Base-by-base conservation (phyloP, 2,329 filamentous ascomycete genomes). In the Aureobasidium sp. region DNA sequence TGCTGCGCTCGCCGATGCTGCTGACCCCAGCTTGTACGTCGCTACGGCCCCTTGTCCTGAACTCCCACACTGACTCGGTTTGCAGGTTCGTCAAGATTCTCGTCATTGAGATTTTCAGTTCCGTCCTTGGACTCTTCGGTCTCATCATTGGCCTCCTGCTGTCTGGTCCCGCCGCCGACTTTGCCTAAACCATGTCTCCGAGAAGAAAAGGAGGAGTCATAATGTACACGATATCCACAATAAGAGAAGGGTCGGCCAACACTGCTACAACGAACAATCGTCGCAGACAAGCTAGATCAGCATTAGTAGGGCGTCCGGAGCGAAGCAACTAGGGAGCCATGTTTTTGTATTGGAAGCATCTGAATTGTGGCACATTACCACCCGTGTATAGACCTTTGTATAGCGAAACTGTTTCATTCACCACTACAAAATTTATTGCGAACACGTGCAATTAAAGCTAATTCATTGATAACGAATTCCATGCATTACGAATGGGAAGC, bases 91-190 rank as follows among this genome's bases (percentile, higher is more conserved):
- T 99, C 78, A 97, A 96, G 80, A 96, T 99, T 68, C 86, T 99
- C 58, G 93, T 99, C 68, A 95, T 99, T 71, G 95, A 99, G 78
- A 99, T 99, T 75, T 99, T 99, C 82, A 97, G 92, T 74, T 97
- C 93, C 44, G 93, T 99, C 53, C 83, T 99, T 12, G 94, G 95
- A 66, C 85, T 99, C 3, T 99, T 99, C 72, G 95, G 94, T 63
- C 83, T 99, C 66, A 99, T 99, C 72, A 87, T 99, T 68, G 94
- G 95, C 49, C 83, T 99, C 61, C 82, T 99, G 67, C 84, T 97
- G 58, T 90, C 90, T 63, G 84, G 87, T 74, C 96, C 94, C 77
- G 91, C 94, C 29, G 74, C 79, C 27, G 89, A 91, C 66, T 95
- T 97, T 67, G 72, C 73, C 51, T 73, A 64, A 22, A 22, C 22